Base-by-base conservation (phyloP, 2,329 filamentous ascomycete species). In the Stemphylium lycopersici region DNA sequence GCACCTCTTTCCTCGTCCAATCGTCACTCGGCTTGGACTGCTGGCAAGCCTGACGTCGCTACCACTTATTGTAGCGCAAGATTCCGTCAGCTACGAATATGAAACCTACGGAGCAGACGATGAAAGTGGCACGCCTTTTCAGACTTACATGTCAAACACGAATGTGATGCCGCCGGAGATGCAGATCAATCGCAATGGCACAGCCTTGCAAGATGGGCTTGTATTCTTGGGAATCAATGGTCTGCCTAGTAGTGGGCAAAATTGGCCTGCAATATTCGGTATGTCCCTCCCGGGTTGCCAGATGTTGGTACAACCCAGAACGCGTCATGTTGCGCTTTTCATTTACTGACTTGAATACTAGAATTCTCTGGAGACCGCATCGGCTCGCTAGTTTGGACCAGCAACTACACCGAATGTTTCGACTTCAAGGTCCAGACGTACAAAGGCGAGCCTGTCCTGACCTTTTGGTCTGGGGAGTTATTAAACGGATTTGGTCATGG, bases 371-470 rank as follows among this genome's bases (percentile, higher is more conserved):
- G 38, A 59, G 59, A 65, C 10, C 45, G 49, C 33, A 56, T 60
- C 47, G 62, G 62, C 16, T 59, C 61, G 11, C 54, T 67, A 1
- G 50, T 65, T 22, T 67, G 62, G 63, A 60, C 56, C 12, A 56
- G 38, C 0, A 58, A 67, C 26, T 65, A 62, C 52, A 55, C 50
- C 8, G 58, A 62, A 26, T 50, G 58, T 6, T 67, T 66, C 37
- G 61, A 67, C 33, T 65, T 67, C 50, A 57, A 53, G 36, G 52
- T 53, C 24, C 64, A 67, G 40, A 63, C 54, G 0, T 66, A 67
- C 53, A 56, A 61, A 22, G 63, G 58, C 13, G 44, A 66, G n/a
- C 59, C 58, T 20, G 61, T 62, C 2, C 54, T 67, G 8, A 67
- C 65, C 12, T 61, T 65, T 20, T 63, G 55, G 53, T 55, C 57